Conservation (phyloP, 176 grass and related monocot species). For the Musa itinerans region DNA sequence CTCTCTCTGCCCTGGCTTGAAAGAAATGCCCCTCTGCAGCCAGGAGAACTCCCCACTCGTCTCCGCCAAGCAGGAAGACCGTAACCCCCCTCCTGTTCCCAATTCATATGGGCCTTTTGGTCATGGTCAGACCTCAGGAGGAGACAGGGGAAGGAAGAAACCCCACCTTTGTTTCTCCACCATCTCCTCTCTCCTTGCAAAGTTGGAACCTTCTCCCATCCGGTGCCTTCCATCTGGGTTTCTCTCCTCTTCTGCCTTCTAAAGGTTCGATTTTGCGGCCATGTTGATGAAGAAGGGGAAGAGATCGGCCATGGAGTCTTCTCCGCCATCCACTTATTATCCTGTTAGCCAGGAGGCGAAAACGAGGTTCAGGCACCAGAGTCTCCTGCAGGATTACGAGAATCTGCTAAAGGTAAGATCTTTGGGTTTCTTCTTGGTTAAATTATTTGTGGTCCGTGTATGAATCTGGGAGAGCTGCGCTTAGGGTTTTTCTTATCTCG, state of each 20-base stretch:
- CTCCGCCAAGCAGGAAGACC: conserved; percentile 35
- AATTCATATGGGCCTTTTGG: conserved; percentile 42
- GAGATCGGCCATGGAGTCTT: conserved; percentile 14
- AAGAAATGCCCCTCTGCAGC: conserved; percentile 44
- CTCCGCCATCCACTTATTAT: conserved; percentile 2
- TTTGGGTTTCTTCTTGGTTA: neutral
- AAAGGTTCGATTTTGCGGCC: neutral
- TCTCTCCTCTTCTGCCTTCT: neutral
- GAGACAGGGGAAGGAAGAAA: neutral
- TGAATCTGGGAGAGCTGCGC: neutral
- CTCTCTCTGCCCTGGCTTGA: conserved; percentile 24
- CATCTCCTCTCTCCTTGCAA: conserved; percentile 8
- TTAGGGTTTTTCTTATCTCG: neutral
- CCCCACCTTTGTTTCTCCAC: conserved; percentile 2
- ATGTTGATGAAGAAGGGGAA: conserved; percentile 25
- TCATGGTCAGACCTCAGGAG: conserved; percentile 20
- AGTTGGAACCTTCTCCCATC: conserved; percentile 12
- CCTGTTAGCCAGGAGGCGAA: conserved; percentile 10
- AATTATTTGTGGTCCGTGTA: neutral
- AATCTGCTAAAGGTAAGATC: conserved; percentile 42
- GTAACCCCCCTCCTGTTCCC: conserved; percentile 14
- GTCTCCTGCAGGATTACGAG: conserved; percentile 55
- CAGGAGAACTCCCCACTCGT: conserved; percentile 25
- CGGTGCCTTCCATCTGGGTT: conserved; percentile 13
- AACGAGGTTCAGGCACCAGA: conserved; percentile 32